A percentile compares a stretch with the other conserved stretches of the same genome.
Conservation (phyloP, 768 basidiomycete species). For the Coprinopsis sp. region DNA sequence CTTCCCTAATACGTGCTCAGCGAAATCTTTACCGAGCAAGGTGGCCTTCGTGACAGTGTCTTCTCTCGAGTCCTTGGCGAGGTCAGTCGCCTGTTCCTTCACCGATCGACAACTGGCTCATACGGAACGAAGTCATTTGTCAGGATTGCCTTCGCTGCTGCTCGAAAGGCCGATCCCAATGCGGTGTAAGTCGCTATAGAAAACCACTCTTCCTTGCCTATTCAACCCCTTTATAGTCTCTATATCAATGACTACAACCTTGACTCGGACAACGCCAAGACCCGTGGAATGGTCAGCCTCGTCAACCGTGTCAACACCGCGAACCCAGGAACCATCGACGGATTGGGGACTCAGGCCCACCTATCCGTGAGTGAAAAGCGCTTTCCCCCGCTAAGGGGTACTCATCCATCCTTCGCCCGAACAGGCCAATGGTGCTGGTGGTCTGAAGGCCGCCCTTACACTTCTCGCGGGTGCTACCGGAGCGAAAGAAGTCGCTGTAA, state of each 20-base stretch:
- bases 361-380: constrained; percentile 37
- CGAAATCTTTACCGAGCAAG: constrained; percentile 45
- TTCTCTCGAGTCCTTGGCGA: constrained; percentile 40
- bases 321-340: constrained; percentile 38
- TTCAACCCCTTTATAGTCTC: constrained; percentile 21
- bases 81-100: constrained; percentile 1
- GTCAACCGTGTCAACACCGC: constrained; percentile 36
- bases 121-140: constrained; percentile 34
- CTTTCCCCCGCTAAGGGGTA: constrained; percentile 34
- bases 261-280: constrained; percentile 47
- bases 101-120: not conserved
- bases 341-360: constrained; percentile 49
- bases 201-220: not conserved
- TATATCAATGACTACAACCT: constrained; percentile 48
- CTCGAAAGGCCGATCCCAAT: constrained; percentile 42
- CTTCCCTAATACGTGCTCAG: constrained; percentile 19
- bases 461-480: constrained; percentile 40
- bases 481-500: constrained; percentile 44
- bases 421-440: constrained; percentile 46
- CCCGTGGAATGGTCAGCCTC: constrained; percentile 35
- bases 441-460: constrained; percentile 32
- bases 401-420: constrained; percentile 33
- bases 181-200: constrained; percentile 32
- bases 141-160: constrained; percentile 46
- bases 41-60: constrained; percentile 34